Percentiles rank a stretch among this genome's conserved stretches.
Evolutionary conservation across 768 basidiomycete genomes (phyloP).

Genomic region (Porphyrellus cyaneotinctus): DNA sequence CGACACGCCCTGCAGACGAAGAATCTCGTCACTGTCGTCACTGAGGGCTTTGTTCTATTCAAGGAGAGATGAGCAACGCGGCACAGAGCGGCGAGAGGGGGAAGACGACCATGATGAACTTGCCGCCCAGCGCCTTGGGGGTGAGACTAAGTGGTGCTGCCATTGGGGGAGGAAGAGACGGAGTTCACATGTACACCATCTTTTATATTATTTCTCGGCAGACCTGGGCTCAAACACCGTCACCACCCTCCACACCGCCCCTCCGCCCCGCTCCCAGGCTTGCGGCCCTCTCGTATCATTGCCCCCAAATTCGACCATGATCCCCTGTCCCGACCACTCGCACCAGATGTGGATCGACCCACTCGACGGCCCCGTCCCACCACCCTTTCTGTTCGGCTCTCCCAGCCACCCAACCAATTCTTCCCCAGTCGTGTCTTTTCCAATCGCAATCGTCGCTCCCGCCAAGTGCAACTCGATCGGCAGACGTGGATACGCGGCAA

Average conservation of each 20-base stretch:
- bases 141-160: slow-evolving; percentile 59
- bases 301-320: slow-evolving; percentile 86
- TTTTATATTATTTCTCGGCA: slow-evolving; percentile 8
- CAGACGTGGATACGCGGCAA: slow-evolving; percentile 52
- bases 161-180: slow-evolving; percentile 36
- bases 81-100: neutral
- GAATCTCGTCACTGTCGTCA: slow-evolving; percentile 58
- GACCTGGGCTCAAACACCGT: slow-evolving; percentile 49
- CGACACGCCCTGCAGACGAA: slow-evolving; percentile 64
- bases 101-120: slow-evolving; percentile 52
- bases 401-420: slow-evolving; percentile 73
- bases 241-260: slow-evolving; percentile 72
- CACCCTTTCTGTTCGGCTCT: slow-evolving; percentile 89
- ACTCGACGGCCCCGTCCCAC: slow-evolving; percentile 77
- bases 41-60: slow-evolving; percentile 65
- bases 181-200: neutral
- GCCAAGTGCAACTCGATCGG: slow-evolving; percentile 48
- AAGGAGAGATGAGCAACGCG: slow-evolving; percentile 1
- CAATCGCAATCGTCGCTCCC: slow-evolving; percentile 41
- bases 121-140: slow-evolving; percentile 58
- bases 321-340: slow-evolving; percentile 78
- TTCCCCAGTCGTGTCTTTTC: slow-evolving; percentile 58
- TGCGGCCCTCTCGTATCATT: slow-evolving; percentile 72
- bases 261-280: slow-evolving; percentile 85
- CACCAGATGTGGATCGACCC: slow-evolving; percentile 92